These are phyloP conservation scores for Astrothelium subdiscretum DNA, from an alignment of 495 filamentous ascomycete species.

Conservation along the genomic window DNA sequence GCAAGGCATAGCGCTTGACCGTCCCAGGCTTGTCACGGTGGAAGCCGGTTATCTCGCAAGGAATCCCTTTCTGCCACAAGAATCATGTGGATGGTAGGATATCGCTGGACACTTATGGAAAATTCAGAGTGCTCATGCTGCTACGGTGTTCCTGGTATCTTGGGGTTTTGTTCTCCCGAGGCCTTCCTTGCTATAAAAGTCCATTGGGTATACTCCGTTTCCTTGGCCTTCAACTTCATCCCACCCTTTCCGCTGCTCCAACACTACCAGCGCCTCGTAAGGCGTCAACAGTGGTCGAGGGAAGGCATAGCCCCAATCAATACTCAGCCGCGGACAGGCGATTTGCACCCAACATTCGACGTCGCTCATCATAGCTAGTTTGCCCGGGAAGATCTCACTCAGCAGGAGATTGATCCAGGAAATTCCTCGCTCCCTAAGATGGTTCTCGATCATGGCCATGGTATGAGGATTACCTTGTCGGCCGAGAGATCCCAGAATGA, in stretches of 20 bases:
- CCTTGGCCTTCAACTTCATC: slow-evolving; percentile 6
- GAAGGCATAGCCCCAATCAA: slow-evolving; percentile 99
- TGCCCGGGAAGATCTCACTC: slow-evolving; percentile 91
- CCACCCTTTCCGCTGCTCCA: slow-evolving; percentile 54
- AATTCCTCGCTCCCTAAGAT: slow-evolving; percentile 53
- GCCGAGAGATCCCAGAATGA: slow-evolving; percentile 86
- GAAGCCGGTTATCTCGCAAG: too few species aligned
- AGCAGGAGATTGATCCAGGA: slow-evolving; percentile 73
- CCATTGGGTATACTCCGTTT: slow-evolving; percentile 76
- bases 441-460: slow-evolving; percentile 69
- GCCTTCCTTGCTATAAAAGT: slow-evolving; percentile 91
- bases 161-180: slow-evolving; percentile 58
- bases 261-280: slow-evolving; percentile 84
- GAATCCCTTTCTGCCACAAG: too few species aligned
- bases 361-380: slow-evolving; percentile 80
- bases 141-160: slow-evolving; percentile 9
- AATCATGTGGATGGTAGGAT: too few species aligned
- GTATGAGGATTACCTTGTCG: slow-evolving; percentile 94
- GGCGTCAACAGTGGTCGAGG: slow-evolving; percentile 77
- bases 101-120: too few species aligned
- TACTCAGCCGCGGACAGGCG: slow-evolving; percentile 85
- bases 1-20: too few species aligned
- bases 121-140: background rate
- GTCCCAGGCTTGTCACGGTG: too few species aligned
- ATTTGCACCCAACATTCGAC: slow-evolving; percentile 98